Conservation (phyloP, 768 basidiomycete genomes). For the Pisolithus marmoratus region DNA sequence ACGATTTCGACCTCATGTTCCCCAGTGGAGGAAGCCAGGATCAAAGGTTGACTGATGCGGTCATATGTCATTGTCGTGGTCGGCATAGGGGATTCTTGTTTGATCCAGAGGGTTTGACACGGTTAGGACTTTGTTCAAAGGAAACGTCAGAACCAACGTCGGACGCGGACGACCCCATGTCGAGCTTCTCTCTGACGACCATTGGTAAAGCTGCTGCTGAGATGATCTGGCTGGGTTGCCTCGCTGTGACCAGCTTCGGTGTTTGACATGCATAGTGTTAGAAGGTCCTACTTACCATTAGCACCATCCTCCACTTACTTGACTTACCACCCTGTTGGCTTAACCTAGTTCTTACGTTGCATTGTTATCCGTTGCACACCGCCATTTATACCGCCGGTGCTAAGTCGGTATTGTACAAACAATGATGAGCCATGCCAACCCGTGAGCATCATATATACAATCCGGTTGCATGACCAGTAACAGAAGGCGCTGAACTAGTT, state of each 20-base stretch:
- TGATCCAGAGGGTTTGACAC: slow-evolving; percentile 69
- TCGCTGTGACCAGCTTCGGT: slow-evolving; percentile 43
- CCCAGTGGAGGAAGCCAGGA: slow-evolving; percentile 30
- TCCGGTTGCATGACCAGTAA: not conserved
- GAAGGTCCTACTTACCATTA: too few relatives aligned
- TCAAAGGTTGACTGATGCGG: slow-evolving; percentile 33
- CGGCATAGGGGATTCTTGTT: slow-evolving; percentile 72
- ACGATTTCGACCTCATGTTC: slow-evolving; percentile 19
- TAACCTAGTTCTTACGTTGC: too few relatives aligned
- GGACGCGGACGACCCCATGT: slow-evolving; percentile 40
- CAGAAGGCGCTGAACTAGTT: slow-evolving; percentile 15
- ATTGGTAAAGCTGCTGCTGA: slow-evolving; percentile 47
- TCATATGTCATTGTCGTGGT: slow-evolving; percentile 55
- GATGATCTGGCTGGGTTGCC: slow-evolving; percentile 51
- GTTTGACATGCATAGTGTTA: slow-evolving; percentile 2
- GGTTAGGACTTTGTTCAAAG: slow-evolving; percentile 57
- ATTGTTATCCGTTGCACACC: too few relatives aligned
- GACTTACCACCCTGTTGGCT: too few relatives aligned
- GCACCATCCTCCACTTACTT: too few relatives aligned
- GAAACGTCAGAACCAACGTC: slow-evolving; percentile 25
- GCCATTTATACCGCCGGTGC: too few relatives aligned
- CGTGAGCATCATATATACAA: too few relatives aligned
- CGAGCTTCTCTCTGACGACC: slow-evolving; percentile 37
- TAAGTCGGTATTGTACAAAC: too few relatives aligned
- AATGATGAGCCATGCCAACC: too few relatives aligned